Percentiles rank a stretch among this genome's conserved stretches.
phyloP scores from a whole-genome alignment of 768 basidiomycete species.

The Psilocybe sp. region DNA sequence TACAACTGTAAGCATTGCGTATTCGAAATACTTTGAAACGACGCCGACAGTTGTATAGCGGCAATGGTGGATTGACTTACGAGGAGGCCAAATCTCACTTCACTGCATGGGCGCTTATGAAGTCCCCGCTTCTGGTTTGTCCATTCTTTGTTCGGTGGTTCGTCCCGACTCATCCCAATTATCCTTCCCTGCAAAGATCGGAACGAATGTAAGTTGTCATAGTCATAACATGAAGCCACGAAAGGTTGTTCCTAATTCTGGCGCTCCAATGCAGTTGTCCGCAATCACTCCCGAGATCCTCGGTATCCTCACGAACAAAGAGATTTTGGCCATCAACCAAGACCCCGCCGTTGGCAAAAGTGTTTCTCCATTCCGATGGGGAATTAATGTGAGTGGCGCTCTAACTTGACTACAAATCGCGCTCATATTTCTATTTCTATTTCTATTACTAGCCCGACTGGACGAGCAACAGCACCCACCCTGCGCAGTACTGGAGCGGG shows the following conservation, averaged over 20 bases:
- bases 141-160: neutral
- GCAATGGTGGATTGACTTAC: conserved; percentile 60
- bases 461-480: conserved; percentile 41
- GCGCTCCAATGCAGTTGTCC: conserved; percentile 37
- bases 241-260: neutral
- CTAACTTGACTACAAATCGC: neutral
- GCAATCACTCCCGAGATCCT: conserved; percentile 47
- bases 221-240: neutral
- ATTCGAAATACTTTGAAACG: neutral
- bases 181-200: conserved; percentile 30
- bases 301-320: conserved; percentile 57
- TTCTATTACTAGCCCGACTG: conserved; percentile 32
- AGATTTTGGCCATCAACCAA: conserved; percentile 69
- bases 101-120: conserved; percentile 72
- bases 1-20: conserved; percentile 46
- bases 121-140: conserved; percentile 51
- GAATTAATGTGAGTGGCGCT: conserved; percentile 48
- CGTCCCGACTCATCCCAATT: neutral
- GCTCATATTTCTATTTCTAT: neutral
- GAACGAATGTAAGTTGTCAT: conserved; percentile 48
- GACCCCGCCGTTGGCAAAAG: conserved; percentile 59
- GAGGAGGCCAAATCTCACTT: conserved; percentile 71
- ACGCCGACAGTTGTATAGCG: conserved; percentile 29
- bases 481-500: conserved; percentile 71
- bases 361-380: conserved; percentile 70